phyloP scores from a whole-genome alignment of 345 rosid species.

The Abelmoschus esculentus region DNA sequence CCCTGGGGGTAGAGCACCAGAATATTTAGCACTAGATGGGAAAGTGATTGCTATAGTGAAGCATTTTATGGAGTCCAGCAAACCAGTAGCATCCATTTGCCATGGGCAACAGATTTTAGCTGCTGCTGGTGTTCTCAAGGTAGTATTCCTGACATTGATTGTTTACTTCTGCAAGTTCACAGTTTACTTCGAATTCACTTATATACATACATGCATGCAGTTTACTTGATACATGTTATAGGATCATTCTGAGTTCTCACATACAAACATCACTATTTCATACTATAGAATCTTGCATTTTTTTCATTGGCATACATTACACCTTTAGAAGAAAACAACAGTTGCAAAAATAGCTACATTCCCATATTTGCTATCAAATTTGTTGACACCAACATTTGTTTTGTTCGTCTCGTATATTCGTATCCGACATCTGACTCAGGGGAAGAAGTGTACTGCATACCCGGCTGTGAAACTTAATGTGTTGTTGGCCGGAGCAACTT shows the following conservation, averaged over 20 bases:
- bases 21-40: constrained; percentile 62
- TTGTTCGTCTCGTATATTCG: not conserved
- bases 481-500: constrained; percentile 65
- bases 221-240: not conserved
- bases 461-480: constrained; percentile 86
- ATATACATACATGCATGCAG: not conserved
- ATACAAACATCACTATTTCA: not conserved
- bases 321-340: not conserved
- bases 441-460: constrained; percentile 83
- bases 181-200: not conserved
- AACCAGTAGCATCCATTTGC: constrained; percentile 87
- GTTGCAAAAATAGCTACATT: not conserved
- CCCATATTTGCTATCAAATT: not conserved
- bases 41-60: constrained; percentile 52
- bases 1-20: constrained; percentile 91
- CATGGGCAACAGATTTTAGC: constrained; percentile 91
- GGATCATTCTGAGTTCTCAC: not conserved
- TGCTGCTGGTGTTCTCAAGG: constrained; percentile 96
- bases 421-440: constrained; percentile 28
- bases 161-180: not conserved
- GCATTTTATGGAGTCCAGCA: constrained; percentile 58
- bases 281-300: not conserved
- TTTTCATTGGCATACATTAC: not conserved
- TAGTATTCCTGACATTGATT: constrained; percentile 12
- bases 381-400: not conserved